Evolutionary conservation across 2,329 filamentous ascomycete genomes (phyloP), one percentile per base, ranked within the genome.

Genomic region (Arthrinium puccinioides): DNA sequence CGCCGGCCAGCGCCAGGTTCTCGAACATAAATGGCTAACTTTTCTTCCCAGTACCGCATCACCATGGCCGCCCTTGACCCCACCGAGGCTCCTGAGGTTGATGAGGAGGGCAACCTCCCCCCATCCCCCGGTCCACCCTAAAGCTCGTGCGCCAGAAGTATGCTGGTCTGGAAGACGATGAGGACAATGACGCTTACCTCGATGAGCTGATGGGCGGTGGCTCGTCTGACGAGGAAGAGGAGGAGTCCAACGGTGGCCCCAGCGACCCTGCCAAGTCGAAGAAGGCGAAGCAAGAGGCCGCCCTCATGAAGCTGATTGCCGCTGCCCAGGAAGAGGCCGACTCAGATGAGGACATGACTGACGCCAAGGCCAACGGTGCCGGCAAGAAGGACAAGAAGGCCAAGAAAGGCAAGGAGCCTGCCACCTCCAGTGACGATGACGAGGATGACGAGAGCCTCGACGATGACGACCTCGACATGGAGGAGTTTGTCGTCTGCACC

Each of bases 1-100:
- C n/a, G n/a, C n/a, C n/a, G n/a, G n/a, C n/a, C n/a, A n/a, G n/a
- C n/a, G n/a, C n/a, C n/a, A n/a, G n/a, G n/a, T n/a, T n/a, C n/a
- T n/a, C n/a, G n/a, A n/a, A n/a, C n/a, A 27, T 27, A 11, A 27
- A 11, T 27, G 25, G 25, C 25, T 27, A 18, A 41, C 19, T 13
- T 14, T 28, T 39, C 6, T 19, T 18, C 25, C 34, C 13, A 95
- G 89, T 94, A 96, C 69, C 87, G 87, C 61, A 87, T 98, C 58
- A 97, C 89, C 55, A 98, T 98, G 92, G 92, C 94, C 55, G 92
- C 92, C 48, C 83, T 98, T 61, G 90, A 98, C 61, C 92, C 92
- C 41, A 87, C 79, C 55, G 85, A 85, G 53, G 72, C 79, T 51
- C 74, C 81, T 24, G 75, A 87, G 61, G 71, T 72, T 41, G 79